A percentile compares a stretch with the other conserved stretches of the same genome.
phyloP scores from a whole-genome alignment of 177 flowering plant genomes.

The Vitis hybrid region DNA sequence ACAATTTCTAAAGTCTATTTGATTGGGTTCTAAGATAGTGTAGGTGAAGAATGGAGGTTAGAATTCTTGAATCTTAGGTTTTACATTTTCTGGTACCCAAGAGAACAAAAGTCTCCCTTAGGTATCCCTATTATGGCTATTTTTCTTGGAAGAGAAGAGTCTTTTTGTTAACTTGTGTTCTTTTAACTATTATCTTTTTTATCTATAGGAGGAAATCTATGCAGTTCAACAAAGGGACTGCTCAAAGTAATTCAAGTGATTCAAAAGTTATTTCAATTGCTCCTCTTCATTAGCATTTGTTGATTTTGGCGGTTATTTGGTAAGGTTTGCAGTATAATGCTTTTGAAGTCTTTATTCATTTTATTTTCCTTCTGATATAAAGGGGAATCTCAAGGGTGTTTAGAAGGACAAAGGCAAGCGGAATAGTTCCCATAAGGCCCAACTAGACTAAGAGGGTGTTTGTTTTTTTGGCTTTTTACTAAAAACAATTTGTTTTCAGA shows the following conservation, averaged over 20 bases:
- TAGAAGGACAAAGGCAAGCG: constrained; percentile 32
- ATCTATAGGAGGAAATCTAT: constrained; percentile 24
- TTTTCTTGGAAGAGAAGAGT: background rate
- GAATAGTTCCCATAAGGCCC: constrained; percentile 35
- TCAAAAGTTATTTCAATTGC: constrained; percentile 17
- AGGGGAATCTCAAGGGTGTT: constrained; percentile 31
- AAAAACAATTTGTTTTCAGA: too few species aligned
- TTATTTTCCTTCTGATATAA: constrained; percentile 6
- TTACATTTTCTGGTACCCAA: too few species aligned
- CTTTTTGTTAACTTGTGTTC: background rate
- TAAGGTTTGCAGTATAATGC: background rate
- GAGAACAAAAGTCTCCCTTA: too few species aligned
- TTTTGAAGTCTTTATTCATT: background rate
- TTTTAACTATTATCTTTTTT: background rate
- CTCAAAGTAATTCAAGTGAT: constrained; percentile 3
- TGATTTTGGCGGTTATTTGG: background rate
- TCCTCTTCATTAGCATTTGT: background rate
- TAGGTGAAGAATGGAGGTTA: too few species aligned
- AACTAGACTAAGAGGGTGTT: background rate
- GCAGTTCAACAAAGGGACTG: constrained; percentile 12
- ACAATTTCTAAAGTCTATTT: too few species aligned
- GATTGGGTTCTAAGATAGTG: too few species aligned
- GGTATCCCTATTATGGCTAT: too few species aligned
- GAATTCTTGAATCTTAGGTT: constrained; percentile 12
- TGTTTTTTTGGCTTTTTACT: too few species aligned